Evolutionary conservation across 129 eudicot genomes (phyloP), one percentile per base, ranked within the genome.

Genomic region (Centrapalus pauciflorus): DNA sequence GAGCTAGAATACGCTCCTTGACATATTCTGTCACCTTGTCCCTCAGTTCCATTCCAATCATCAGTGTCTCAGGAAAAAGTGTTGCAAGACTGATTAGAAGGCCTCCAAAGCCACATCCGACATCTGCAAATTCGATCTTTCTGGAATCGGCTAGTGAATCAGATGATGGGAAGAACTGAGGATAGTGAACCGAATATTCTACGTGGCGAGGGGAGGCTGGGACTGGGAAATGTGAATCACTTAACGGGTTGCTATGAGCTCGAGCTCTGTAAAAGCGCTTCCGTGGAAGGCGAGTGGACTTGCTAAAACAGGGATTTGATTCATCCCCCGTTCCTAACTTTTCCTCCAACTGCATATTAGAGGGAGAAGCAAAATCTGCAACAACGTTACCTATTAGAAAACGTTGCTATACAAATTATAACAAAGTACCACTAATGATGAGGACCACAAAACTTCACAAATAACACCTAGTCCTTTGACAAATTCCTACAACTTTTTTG

Each of bases 91-190:
- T 86, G 54, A 93, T 89, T 12, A 93, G 50, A 25, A 93, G 91
- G 24, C 98, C 98, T 34, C 98, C 96, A 35, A 93, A 93, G 14
- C 98, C 98, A 79, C 96, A 93, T 0, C 98, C 98, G 27, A 93
- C 56, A 49, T 93, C 98, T 0, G 98, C 98, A 76, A 93, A 88
- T 65, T 93, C 91, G 1, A 93, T 75, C 86, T 68, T 93, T 75
- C 72, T 83, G 20, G 85, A 55, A 66, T 6, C 45, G 16, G 45
- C 37, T 4, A 54, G 7, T 0, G 69, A 56, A 41, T 75, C 64
- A 13, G 85, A 34, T 11, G 85, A 58, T 33, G 85, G 75, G 66
- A 69, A 76, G 37, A 86, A 35, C 12, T 83, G 86, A 33, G 98
- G 98, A 62, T 51, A 93, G 79, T 88, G 98, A 71, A 75, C 37